Evolutionary conservation across 208 protist genomes (phyloP).

Genomic region (Leishmania lainsoni): DNA sequence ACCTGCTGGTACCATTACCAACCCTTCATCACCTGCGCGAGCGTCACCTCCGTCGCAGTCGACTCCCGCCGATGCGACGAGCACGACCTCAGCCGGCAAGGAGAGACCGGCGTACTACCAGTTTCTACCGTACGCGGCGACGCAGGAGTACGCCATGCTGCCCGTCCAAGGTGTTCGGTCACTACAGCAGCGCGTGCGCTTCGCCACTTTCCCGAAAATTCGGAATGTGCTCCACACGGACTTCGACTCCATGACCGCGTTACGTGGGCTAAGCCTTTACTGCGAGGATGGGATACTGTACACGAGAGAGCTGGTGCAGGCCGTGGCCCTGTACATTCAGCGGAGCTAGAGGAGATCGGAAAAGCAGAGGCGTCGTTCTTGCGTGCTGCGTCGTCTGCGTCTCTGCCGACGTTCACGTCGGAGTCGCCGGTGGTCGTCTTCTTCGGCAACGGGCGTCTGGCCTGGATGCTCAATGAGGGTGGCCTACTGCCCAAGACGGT

Average conservation of each 20-base stretch:
- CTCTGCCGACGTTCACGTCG: slow-evolving; percentile 25
- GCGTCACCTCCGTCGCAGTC: neutral
- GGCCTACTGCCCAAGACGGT: slow-evolving; percentile 37
- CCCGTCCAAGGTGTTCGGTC: slow-evolving; percentile 36
- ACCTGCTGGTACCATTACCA: slow-evolving; percentile 4
- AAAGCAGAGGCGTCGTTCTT: slow-evolving; percentile 39
- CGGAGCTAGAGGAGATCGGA: slow-evolving; percentile 37
- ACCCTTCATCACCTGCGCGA: neutral
- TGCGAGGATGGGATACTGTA: slow-evolving; percentile 55
- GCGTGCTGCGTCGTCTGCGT: neutral
- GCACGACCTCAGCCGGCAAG: neutral
- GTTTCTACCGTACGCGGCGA: slow-evolving; percentile 64
- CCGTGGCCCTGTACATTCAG: slow-evolving; percentile 55
- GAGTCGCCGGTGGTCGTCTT: slow-evolving; percentile 62
- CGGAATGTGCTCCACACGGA: slow-evolving; percentile 68
- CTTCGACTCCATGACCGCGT: slow-evolving; percentile 67
- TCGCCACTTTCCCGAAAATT: slow-evolving; percentile 63
- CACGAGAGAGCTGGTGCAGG: slow-evolving; percentile 58
- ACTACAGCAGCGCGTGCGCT: slow-evolving; percentile 36
- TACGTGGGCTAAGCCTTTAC: slow-evolving; percentile 47
- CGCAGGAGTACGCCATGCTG: slow-evolving; percentile 76
- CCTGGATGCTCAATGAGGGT: slow-evolving; percentile 58
- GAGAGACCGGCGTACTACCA: slow-evolving; percentile 32
- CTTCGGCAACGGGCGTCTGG: slow-evolving; percentile 76
- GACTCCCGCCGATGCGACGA: neutral